Evolutionary conservation across 768 basidiomycete species (phyloP).

Genomic region (Xanthoconium purpureum): DNA sequence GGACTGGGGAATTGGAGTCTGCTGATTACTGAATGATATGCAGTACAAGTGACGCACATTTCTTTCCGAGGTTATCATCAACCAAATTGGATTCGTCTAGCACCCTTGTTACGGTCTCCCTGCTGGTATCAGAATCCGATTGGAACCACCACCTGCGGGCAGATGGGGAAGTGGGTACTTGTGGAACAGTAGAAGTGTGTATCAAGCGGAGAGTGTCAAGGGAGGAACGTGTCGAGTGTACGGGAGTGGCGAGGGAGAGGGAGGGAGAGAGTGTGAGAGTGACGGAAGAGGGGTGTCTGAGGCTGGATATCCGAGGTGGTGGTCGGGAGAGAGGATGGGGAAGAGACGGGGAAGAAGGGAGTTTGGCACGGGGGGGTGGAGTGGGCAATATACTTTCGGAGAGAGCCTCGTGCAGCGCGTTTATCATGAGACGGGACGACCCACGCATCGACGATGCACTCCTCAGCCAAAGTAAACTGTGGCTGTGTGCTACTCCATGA

Average conservation of each 20-base stretch:
- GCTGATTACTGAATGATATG: not conserved
- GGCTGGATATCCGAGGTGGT: constrained; percentile 51
- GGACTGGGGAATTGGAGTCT: constrained; percentile 45
- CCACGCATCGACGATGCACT: constrained; percentile 9
- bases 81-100: constrained; percentile 47
- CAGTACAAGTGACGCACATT: constrained; percentile 49
- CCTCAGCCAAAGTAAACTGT: constrained; percentile 7
- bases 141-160: constrained; percentile 51
- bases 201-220: constrained; percentile 56
- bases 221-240: constrained; percentile 41
- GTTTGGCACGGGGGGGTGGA: constrained; percentile 43
- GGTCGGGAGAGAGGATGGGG: constrained; percentile 38
- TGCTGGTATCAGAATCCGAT: constrained; percentile 37
- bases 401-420: constrained; percentile 45
- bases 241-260: constrained; percentile 10
- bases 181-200: constrained; percentile 29
- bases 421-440: constrained; percentile 28
- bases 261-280: constrained; percentile 48
- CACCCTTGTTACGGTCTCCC: constrained; percentile 42
- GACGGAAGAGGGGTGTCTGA: constrained; percentile 59
- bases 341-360: constrained; percentile 36
- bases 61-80: constrained; percentile 44
- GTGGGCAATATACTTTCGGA: constrained; percentile 38
- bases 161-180: constrained; percentile 22
- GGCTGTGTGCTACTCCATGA: constrained; percentile 13